A percentile compares a stretch with the other conserved stretches of the same genome.
Conservation (phyloP, 495 filamentous ascomycete genomes). For the Terfezia claveryi region DNA sequence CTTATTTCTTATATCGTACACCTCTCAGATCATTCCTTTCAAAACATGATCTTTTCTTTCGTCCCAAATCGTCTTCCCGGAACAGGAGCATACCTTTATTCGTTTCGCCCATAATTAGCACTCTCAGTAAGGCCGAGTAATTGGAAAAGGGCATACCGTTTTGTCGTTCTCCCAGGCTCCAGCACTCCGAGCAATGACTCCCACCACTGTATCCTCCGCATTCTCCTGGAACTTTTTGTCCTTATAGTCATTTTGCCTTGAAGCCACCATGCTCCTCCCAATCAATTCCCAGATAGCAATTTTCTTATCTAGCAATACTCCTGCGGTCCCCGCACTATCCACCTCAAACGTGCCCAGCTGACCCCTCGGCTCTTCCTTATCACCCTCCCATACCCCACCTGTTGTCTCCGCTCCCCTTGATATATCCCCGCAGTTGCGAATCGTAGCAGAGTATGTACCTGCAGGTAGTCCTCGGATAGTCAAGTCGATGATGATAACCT, state of each 20-base stretch:
- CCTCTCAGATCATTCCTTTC: constrained; percentile 56
- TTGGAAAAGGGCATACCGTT: constrained; percentile 38
- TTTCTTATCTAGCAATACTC: constrained; percentile 53
- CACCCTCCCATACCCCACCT: constrained; percentile 58
- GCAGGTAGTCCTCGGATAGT: constrained; percentile 66
- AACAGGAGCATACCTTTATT: constrained; percentile 46
- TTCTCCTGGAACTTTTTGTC: constrained; percentile 31
- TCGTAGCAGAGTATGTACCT: constrained; percentile 60
- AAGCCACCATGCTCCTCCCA: constrained; percentile 69
- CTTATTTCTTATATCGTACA: no score
- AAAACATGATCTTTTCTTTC: constrained; percentile 74
- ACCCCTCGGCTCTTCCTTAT: constrained; percentile 26
- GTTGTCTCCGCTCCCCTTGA: constrained; percentile 58
- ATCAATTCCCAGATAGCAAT: constrained; percentile 91
- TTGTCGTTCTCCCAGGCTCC: constrained; percentile 98
- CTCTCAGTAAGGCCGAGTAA: no score
- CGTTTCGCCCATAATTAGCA: background rate
- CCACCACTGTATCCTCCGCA: constrained; percentile 64
- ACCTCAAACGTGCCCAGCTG: constrained; percentile 52
- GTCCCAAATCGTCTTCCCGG: constrained; percentile 94
- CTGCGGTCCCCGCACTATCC: constrained; percentile 41
- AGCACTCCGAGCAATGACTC: constrained; percentile 81
- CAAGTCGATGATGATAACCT: constrained; percentile 63
- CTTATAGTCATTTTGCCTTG: constrained; percentile 28
- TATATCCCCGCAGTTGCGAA: constrained; percentile 77